These are phyloP conservation scores for Trichosporon ovoides DNA, from an alignment of 1,284 basidiomycete genomes.

Conservation along the genomic window DNA sequence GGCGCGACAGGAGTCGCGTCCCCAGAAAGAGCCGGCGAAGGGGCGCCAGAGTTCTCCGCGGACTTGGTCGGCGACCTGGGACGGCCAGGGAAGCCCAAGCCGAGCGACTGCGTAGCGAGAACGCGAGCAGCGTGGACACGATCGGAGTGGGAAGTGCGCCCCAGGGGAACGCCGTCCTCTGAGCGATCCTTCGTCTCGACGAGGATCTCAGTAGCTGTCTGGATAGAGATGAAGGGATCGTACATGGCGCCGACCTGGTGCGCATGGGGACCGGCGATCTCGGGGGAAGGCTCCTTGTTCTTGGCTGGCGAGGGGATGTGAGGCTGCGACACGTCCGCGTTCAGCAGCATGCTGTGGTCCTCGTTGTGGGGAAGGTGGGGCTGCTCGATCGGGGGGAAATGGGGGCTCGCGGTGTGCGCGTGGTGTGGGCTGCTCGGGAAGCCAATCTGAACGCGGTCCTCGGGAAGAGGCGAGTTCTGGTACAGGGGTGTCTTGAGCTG, in stretches of 20 bases:
- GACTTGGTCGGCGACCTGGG: conserved; percentile 10
- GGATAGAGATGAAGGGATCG: conserved; percentile 49
- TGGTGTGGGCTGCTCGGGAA: conserved; percentile 16
- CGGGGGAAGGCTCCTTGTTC: background rate
- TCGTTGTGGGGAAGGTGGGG: conserved; percentile 33
- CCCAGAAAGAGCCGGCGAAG: conserved; percentile 10
- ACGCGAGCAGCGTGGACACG: conserved; percentile 42
- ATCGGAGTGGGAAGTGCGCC: conserved; percentile 60
- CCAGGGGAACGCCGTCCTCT: conserved; percentile 64
- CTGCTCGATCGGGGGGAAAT: conserved; percentile 26
- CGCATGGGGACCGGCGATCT: conserved; percentile 25
- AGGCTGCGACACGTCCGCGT: conserved; percentile 40
- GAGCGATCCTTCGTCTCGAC: conserved; percentile 45
- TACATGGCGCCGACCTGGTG: conserved; percentile 44
- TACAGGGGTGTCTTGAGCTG: conserved; percentile 36
- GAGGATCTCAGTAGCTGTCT: conserved; percentile 42
- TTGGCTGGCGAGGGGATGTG: conserved; percentile 6
- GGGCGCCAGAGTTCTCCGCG: background rate
- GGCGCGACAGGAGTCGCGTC: background rate
- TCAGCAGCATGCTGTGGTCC: conserved; percentile 39
- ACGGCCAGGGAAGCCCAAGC: conserved; percentile 34
- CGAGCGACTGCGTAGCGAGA: conserved; percentile 43
- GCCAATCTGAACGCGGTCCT: conserved; percentile 13
- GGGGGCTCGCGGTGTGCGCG: conserved; percentile 15
- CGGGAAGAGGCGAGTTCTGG: conserved; percentile 2